A percentile compares a stretch with the other conserved stretches of the same genome.
phyloP scores from a whole-genome alignment of 495 filamentous ascomycete species.

The Trichoderma virens region DNA sequence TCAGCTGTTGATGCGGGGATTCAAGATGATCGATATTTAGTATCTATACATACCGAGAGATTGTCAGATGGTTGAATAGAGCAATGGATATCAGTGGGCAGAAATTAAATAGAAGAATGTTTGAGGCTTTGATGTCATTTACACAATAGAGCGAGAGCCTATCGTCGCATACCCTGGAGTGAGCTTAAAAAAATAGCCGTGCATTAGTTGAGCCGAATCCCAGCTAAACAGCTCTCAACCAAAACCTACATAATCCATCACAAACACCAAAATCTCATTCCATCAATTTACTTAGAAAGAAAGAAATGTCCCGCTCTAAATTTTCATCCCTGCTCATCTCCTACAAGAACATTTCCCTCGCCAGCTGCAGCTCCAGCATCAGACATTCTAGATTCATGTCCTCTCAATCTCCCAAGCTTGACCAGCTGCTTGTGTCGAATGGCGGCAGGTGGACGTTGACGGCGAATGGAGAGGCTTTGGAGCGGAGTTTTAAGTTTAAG shows the following conservation, averaged over 20 bases:
- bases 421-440: constrained; percentile 19
- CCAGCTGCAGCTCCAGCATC: neutral
- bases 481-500: constrained; percentile 55
- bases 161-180: too few species aligned
- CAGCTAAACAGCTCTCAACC: neutral
- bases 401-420: constrained; percentile 15
- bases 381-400: neutral
- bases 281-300: neutral
- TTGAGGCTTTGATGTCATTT: too few species aligned
- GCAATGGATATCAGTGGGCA: too few species aligned
- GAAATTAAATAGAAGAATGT: too few species aligned
- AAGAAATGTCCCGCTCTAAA: neutral
- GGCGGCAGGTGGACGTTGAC: constrained; percentile 46
- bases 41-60: too few species aligned
- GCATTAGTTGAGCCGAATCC: neutral
- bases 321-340: neutral
- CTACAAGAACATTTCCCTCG: neutral
- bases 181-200: too few species aligned
- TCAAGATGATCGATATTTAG: neutral
- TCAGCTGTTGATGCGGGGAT: neutral
- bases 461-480: constrained; percentile 42
- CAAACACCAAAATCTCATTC: neutral
- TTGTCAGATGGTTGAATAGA: too few species aligned
- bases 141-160: too few species aligned
- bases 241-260: neutral